These are phyloP conservation scores for Gossypium mustelinum DNA, from an alignment of 345 rosid species.

Conservation along the genomic window DNA sequence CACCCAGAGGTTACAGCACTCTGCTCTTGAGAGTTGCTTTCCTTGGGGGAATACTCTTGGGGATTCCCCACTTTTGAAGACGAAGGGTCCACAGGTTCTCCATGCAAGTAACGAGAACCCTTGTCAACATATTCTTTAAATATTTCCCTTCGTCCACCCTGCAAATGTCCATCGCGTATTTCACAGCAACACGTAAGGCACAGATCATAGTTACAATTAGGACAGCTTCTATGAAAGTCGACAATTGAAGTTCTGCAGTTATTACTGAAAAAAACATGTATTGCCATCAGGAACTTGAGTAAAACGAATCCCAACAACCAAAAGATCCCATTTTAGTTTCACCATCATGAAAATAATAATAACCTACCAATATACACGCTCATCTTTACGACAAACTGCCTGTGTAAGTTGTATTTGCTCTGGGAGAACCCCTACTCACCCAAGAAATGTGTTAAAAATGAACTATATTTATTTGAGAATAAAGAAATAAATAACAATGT, in stretches of 20 bases:
- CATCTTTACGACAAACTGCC: conserved; percentile 23
- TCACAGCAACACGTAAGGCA: conserved; percentile 44
- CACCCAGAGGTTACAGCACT: conserved; percentile 21
- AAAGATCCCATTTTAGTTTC: neutral
- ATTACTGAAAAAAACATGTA: conserved; percentile 34
- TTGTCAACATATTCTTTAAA: conserved; percentile 16
- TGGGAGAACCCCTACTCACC: neutral
- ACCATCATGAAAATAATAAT: neutral
- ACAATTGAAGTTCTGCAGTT: conserved; percentile 45
- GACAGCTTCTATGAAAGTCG: conserved; percentile 42
- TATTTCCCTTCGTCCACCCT: conserved; percentile 22
- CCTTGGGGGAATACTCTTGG: neutral
- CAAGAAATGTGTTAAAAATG: neutral
- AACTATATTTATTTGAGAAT: neutral
- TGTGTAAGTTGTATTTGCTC: conserved; percentile 15
- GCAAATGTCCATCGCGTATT: conserved; percentile 33
- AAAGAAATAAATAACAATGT: neutral
- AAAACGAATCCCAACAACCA: neutral
- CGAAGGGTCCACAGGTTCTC: neutral
- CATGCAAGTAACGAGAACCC: conserved; percentile 33
- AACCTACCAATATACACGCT: conserved; percentile 56
- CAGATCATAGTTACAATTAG: conserved; percentile 34
- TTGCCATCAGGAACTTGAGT: conserved; percentile 1
- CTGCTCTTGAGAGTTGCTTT: conserved; percentile 3
- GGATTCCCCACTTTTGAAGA: neutral